A percentile compares a stretch with the other conserved stretches of the same genome.
Evolutionary conservation across 2,329 filamentous ascomycete species (phyloP).

Genomic region (Onygenales sp.): DNA sequence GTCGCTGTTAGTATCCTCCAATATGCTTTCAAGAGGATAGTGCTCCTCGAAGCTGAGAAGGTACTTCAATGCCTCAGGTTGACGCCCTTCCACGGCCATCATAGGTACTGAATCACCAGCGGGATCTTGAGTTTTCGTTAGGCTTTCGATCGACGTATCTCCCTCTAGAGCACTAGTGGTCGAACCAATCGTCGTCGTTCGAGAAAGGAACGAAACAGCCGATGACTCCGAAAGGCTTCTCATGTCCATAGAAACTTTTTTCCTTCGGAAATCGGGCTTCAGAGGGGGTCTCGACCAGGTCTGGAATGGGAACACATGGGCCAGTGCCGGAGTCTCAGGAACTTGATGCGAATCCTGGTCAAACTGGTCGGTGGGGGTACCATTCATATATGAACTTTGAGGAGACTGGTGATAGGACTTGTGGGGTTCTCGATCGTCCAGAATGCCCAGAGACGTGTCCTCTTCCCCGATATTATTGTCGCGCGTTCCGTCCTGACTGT

Average conservation of each 20-base stretch:
- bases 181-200: conserved; percentile 68
- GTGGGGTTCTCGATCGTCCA: conserved; percentile 23
- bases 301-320: conserved; percentile 90
- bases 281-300: conserved; percentile 38
- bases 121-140: conserved; percentile 47
- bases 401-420: conserved; percentile 16
- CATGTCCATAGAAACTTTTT: conserved; percentile 82
- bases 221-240: conserved; percentile 82
- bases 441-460: conserved; percentile 19
- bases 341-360: conserved; percentile 8
- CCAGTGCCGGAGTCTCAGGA: conserved; percentile 38
- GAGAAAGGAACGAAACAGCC: conserved; percentile 70
- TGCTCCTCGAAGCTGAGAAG: conserved; percentile 67
- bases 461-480: conserved; percentile 32
- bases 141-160: conserved; percentile 68
- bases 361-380: conserved; percentile 13
- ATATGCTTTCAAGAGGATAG: conserved; percentile 59
- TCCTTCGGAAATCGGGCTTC: conserved; percentile 34
- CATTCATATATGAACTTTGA: conserved; percentile 16
- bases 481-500: conserved; percentile 34
- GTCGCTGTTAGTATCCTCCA: conserved; percentile 81
- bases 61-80: conserved; percentile 65
- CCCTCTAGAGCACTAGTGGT: conserved; percentile 66
- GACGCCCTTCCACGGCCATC: conserved; percentile 71
- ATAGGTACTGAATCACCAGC: conserved; percentile 76